phyloP scores from a whole-genome alignment of 176 grass and related monocot genomes.

The Dendrocalamus sinicus region DNA sequence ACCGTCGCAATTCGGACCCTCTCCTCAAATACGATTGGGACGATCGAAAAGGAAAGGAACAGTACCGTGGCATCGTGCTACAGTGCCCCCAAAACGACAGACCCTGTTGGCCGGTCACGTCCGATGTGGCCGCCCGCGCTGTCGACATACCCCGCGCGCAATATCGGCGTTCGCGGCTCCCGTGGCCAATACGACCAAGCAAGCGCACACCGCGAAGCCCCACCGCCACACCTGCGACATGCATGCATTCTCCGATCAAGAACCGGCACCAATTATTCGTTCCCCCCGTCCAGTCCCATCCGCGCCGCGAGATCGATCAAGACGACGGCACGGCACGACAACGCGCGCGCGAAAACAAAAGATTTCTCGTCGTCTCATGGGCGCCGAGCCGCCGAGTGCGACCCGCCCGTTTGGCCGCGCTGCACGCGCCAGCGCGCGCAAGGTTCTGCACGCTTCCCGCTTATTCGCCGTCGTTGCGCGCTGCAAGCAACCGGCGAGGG shows the following conservation, averaged over 20 bases:
- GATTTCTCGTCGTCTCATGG: background rate
- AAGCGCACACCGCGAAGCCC: too few relatives aligned
- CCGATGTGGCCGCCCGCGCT: slow-evolving; percentile 1
- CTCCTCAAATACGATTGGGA: background rate
- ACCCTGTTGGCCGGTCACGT: slow-evolving; percentile 9
- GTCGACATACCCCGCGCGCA: background rate
- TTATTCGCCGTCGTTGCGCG: background rate
- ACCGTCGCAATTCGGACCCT: background rate
- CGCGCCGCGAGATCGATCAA: background rate
- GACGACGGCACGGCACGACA: background rate
- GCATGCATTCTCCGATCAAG: background rate
- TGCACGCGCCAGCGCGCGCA: background rate
- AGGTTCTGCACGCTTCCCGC: background rate
- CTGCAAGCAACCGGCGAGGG: background rate
- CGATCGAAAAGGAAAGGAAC: background rate
- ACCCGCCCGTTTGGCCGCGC: background rate
- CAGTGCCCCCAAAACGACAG: background rate
- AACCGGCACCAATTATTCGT: background rate
- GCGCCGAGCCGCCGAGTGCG: background rate
- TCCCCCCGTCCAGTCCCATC: background rate
- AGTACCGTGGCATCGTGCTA: background rate
- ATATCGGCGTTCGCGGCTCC: background rate
- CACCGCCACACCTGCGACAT: background rate
- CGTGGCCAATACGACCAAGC: background rate
- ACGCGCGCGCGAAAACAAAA: background rate